These are phyloP conservation scores for Suillus ampliporus DNA, from an alignment of 768 basidiomycete genomes.

Conservation along the genomic window DNA sequence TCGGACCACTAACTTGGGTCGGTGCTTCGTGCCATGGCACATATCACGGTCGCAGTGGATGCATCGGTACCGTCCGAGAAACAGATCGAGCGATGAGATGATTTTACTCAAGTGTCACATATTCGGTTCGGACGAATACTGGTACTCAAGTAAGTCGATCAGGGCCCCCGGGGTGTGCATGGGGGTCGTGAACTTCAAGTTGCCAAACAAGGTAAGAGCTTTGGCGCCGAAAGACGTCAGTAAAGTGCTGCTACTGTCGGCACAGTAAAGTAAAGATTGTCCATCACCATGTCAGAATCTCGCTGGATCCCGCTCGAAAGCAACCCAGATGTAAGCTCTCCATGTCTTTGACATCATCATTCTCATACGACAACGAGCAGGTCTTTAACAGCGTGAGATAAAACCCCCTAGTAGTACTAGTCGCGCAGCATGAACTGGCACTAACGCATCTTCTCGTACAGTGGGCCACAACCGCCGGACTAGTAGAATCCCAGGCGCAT, in stretches of 20 bases:
- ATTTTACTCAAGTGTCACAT: no score
- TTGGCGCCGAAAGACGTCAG: not conserved
- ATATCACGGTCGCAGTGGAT: not conserved
- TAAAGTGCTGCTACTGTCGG: not conserved
- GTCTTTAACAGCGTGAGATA: constrained; percentile 38
- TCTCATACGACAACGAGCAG: constrained; percentile 20
- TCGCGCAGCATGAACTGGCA: no score
- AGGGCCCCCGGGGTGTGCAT: not conserved
- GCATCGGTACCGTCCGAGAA: not conserved
- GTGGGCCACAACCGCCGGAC: constrained; percentile 77
- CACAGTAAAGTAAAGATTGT: constrained; percentile 7
- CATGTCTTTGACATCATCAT: constrained; percentile 5
- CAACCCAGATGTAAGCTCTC: constrained; percentile 57
- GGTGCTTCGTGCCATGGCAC: not conserved
- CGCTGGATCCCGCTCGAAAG: constrained; percentile 85
- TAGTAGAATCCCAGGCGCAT: constrained; percentile 51
- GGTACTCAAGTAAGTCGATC: no score
- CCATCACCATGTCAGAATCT: constrained; percentile 26
- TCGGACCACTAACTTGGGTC: not conserved
- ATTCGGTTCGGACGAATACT: no score
- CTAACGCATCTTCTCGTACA: constrained; percentile 30
- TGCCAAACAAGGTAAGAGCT: not conserved
- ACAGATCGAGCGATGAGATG: not conserved
- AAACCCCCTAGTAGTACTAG: not conserved
- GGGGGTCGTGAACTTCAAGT: not conserved